Percentiles rank a stretch among this genome's conserved stretches.
Evolutionary conservation across 2,329 filamentous ascomycete genomes (phyloP).

Genomic region (Curvularia sp.): DNA sequence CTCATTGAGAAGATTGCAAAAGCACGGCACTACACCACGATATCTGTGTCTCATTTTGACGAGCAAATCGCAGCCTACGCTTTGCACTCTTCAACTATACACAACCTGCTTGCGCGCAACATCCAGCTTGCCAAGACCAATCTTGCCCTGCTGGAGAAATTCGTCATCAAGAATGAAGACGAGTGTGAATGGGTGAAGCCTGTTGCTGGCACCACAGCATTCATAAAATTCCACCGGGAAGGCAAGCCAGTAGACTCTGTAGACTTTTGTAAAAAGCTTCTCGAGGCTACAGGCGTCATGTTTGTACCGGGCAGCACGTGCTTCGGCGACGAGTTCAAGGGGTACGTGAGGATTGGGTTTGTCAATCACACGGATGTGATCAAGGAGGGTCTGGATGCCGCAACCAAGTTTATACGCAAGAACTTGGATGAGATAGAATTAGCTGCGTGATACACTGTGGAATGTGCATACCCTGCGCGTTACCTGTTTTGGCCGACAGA

Average conservation of each 20-base stretch:
- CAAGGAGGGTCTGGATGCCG: constrained; percentile 66
- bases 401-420: constrained; percentile 63
- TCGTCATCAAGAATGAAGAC: constrained; percentile 69
- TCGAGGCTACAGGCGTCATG: constrained; percentile 74
- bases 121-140: constrained; percentile 73
- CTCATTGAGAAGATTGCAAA: constrained; percentile 70
- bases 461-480: neutral
- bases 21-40: constrained; percentile 83
- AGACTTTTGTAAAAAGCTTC: constrained; percentile 72
- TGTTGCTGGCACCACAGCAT: constrained; percentile 79
- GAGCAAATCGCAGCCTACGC: constrained; percentile 80
- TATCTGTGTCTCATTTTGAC: constrained; percentile 83
- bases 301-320: constrained; percentile 75
- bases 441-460: constrained; percentile 16
- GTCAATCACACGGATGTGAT: constrained; percentile 75
- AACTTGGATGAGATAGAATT: constrained; percentile 61
- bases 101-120: constrained; percentile 68
- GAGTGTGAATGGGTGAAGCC: constrained; percentile 76
- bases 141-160: constrained; percentile 69
- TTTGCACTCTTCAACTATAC: constrained; percentile 69
- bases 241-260: constrained; percentile 73
- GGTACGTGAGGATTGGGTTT: constrained; percentile 80
- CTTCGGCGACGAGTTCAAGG: constrained; percentile 75
- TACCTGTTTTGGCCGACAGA: neutral
- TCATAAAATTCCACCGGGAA: constrained; percentile 71